Percentiles rank a stretch among this genome's conserved stretches.
Evolutionary conservation across 495 filamentous ascomycete genomes (phyloP).

Genomic region (Penicillium lividum): DNA sequence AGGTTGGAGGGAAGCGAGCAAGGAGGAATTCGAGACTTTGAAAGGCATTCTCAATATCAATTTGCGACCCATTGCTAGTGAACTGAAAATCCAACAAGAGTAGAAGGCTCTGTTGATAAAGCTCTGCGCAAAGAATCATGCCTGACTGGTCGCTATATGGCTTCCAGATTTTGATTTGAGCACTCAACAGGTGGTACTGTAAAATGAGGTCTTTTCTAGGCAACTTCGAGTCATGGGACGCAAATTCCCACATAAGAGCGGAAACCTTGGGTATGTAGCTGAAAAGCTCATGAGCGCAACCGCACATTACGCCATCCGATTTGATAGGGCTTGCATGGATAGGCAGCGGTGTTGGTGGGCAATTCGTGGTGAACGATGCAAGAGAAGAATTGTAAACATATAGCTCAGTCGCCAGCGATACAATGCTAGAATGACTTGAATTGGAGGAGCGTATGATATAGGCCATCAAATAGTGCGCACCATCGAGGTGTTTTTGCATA

Average conservation of each 20-base stretch:
- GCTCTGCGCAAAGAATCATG: slow-evolving; percentile 17
- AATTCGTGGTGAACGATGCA: slow-evolving; percentile 18
- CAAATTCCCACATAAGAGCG: slow-evolving; percentile 7
- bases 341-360: neutral
- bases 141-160: slow-evolving; percentile 14
- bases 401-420: slow-evolving; percentile 16
- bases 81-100: slow-evolving; percentile 19
- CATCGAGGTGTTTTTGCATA: slow-evolving; percentile 21
- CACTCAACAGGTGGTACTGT: slow-evolving; percentile 5
- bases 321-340: neutral
- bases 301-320: slow-evolving; percentile 15
- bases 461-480: slow-evolving; percentile 22
- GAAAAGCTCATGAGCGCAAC: slow-evolving; percentile 21
- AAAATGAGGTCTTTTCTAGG: neutral
- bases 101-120: slow-evolving; percentile 20
- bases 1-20: slow-evolving; percentile 15
- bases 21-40: slow-evolving; percentile 7
- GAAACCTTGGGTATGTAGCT: slow-evolving; percentile 14
- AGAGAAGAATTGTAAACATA: slow-evolving; percentile 21
- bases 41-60: slow-evolving; percentile 13
- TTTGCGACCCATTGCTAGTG: neutral
- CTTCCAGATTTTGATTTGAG: slow-evolving; percentile 11
- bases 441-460: slow-evolving; percentile 8
- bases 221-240: neutral
- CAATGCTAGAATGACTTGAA: slow-evolving; percentile 10